Evolutionary conservation across 345 rosid species (phyloP).

Genomic region (Fremontodendron californicum): DNA sequence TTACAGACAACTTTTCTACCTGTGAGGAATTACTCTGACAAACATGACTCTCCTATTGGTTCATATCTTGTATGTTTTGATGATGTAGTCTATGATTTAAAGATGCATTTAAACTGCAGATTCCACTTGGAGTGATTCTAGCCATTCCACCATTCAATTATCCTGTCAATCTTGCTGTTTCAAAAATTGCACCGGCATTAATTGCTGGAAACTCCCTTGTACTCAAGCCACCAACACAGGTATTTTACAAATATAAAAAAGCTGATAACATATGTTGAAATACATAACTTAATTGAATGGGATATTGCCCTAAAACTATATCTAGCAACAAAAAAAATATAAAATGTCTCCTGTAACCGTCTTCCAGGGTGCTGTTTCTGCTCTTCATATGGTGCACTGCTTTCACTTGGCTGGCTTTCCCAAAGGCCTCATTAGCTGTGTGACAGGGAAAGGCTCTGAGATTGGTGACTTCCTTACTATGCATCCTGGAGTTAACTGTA

Average conservation of each 20-base stretch:
- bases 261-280: background rate
- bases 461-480: slow-evolving; percentile 97
- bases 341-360: background rate
- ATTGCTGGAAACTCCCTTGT: slow-evolving; percentile 96
- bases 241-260: background rate
- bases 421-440: slow-evolving; percentile 82
- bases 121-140: slow-evolving; percentile 85
- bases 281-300: background rate
- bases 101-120: slow-evolving; percentile 27
- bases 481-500: slow-evolving; percentile 97
- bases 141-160: slow-evolving; percentile 99
- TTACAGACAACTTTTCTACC: background rate
- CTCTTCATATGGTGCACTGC: slow-evolving; percentile 97
- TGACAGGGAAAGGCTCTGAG: slow-evolving; percentile 96
- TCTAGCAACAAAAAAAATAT: background rate
- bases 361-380: slow-evolving; percentile 90
- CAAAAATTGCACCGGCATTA: slow-evolving; percentile 94
- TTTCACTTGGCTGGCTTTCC: slow-evolving; percentile 98
- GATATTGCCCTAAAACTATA: background rate
- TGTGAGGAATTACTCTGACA: background rate
- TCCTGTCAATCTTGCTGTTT: slow-evolving; percentile 97
- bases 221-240: slow-evolving; percentile 99
- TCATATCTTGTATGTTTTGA: background rate
- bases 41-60: background rate
- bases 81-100: background rate